Conservation (phyloP, 371 early-diverging fungal genomes). For the Mortierella sp. region DNA sequence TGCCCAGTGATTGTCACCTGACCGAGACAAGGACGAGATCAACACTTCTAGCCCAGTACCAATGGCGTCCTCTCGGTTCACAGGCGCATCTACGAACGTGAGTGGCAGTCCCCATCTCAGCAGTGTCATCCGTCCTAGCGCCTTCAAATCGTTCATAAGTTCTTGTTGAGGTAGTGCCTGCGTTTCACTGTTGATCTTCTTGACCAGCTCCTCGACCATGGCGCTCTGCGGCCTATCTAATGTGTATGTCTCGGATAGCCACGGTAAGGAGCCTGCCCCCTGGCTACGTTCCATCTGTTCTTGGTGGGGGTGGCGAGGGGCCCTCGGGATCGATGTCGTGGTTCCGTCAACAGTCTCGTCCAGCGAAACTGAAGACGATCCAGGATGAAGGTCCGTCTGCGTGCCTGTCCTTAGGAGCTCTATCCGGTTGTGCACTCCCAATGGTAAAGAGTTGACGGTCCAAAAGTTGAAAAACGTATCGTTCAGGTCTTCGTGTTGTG, state of each 20-base stretch:
- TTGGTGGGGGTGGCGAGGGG: no score
- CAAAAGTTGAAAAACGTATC: slow-evolving; percentile 6
- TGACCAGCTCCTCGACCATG: slow-evolving; percentile 2
- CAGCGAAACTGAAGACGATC: slow-evolving; percentile 4
- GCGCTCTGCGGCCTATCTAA: slow-evolving; percentile 1
- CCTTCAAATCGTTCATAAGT: slow-evolving; percentile 11
- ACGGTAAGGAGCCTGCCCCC: no score
- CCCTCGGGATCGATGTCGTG: background rate
- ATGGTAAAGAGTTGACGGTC: slow-evolving; percentile 24
- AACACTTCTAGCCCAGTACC: slow-evolving; percentile 27
- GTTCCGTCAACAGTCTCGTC: slow-evolving; percentile 6
- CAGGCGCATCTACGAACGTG: slow-evolving; percentile 16
- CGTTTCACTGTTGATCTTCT: background rate
- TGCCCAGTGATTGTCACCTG: slow-evolving; percentile 5
- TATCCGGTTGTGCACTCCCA: slow-evolving; percentile 1
- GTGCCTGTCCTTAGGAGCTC: slow-evolving; percentile 9
- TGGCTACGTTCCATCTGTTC: background rate
- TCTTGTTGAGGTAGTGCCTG: slow-evolving; percentile 2
- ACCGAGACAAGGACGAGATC: slow-evolving; percentile 2
- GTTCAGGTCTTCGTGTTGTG: background rate
- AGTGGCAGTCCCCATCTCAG: slow-evolving; percentile 12
- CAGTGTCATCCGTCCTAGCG: slow-evolving; percentile 18
- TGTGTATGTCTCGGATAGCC: background rate
- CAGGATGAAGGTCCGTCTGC: background rate
- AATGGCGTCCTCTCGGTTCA: slow-evolving; percentile 32